Percentiles rank a stretch among this genome's conserved stretches.
phyloP scores from a whole-genome alignment of 2,329 filamentous ascomycete genomes.

The Exophiala lecanii-corni region DNA sequence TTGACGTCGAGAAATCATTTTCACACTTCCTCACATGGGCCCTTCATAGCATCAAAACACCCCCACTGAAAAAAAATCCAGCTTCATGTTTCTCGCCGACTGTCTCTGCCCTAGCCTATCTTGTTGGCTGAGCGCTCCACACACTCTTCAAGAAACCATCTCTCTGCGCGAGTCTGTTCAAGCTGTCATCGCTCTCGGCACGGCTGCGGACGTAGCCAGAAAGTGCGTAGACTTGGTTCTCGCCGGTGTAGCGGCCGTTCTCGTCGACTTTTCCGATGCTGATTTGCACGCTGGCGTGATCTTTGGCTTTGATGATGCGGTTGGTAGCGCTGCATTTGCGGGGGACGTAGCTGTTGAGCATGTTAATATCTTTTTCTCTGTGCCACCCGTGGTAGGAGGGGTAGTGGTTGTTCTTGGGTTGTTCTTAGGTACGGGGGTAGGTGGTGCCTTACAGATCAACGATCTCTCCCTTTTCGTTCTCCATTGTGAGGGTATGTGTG shows the following conservation, averaged over 20 bases:
- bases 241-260: constrained; percentile 93
- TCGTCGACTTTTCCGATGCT: constrained; percentile 97
- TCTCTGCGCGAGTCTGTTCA: constrained; percentile 93
- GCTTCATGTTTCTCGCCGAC: too few species aligned
- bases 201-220: constrained; percentile 96
- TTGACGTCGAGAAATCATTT: too few species aligned
- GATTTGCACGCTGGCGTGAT: constrained; percentile 98
- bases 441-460: constrained; percentile 76
- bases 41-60: too few species aligned
- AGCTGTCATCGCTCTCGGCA: constrained; percentile 93
- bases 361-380: constrained; percentile 3
- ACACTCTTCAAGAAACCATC: constrained; percentile 97
- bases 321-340: constrained; percentile 98
- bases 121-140: constrained; percentile 62
- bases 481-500: constrained; percentile 63
- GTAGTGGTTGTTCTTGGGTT: neutral
- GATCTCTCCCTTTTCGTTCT: constrained; percentile 99
- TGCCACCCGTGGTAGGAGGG: too few species aligned
- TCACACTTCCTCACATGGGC: too few species aligned
- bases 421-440: neutral
- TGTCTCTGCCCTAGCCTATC: too few species aligned
- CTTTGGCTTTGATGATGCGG: constrained; percentile 99
- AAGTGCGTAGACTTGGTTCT: constrained; percentile 96
- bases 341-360: constrained; percentile 73
- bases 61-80: too few species aligned